Conservation (phyloP, 805 yeast species). For the Wickerhamiella sorbophila region DNA sequence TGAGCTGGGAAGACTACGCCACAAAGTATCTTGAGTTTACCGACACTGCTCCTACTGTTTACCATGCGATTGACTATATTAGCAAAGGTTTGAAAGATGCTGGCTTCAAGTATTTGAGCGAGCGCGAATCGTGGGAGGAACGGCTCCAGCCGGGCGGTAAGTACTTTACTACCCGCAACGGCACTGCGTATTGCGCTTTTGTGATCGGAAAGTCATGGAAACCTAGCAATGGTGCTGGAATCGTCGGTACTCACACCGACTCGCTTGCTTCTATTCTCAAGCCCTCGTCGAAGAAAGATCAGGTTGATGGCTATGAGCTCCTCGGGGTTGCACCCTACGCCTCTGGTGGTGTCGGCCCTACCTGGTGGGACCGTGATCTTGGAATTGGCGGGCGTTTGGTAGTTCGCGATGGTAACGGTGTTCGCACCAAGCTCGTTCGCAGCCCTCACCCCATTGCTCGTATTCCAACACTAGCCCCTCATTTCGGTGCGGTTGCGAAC, state of each 20-base stretch:
- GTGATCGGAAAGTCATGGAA: slow-evolving; percentile 55
- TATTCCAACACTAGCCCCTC: slow-evolving; percentile 77
- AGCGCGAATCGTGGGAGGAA: slow-evolving; percentile 42
- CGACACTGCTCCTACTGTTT: slow-evolving; percentile 57
- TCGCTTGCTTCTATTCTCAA: slow-evolving; percentile 54
- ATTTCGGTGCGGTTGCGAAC: slow-evolving; percentile 56
- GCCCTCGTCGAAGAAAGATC: slow-evolving; percentile 48
- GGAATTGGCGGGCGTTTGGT: slow-evolving; percentile 72
- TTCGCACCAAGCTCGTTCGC: slow-evolving; percentile 26
- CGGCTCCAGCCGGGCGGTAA: slow-evolving; percentile 33
- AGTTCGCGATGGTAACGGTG: slow-evolving; percentile 29
- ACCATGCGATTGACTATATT: slow-evolving; percentile 49
- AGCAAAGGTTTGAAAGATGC: slow-evolving; percentile 34
- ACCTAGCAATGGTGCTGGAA: slow-evolving; percentile 46
- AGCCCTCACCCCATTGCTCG: slow-evolving; percentile 42
- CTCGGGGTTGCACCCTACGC: slow-evolving; percentile 78
- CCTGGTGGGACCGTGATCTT: slow-evolving; percentile 73
- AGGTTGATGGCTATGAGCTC: slow-evolving; percentile 59
- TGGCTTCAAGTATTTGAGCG: slow-evolving; percentile 55
- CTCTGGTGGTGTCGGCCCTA: slow-evolving; percentile 35
- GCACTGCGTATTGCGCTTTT: slow-evolving; percentile 56
- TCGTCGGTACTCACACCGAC: slow-evolving; percentile 65
- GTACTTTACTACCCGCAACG: slow-evolving; percentile 50
- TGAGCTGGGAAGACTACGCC: slow-evolving; percentile 19
- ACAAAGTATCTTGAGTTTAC: slow-evolving; percentile 53